phyloP scores from a whole-genome alignment of 371 early-diverging fungal species.

The Thermomucor indicae-seudaticae region DNA sequence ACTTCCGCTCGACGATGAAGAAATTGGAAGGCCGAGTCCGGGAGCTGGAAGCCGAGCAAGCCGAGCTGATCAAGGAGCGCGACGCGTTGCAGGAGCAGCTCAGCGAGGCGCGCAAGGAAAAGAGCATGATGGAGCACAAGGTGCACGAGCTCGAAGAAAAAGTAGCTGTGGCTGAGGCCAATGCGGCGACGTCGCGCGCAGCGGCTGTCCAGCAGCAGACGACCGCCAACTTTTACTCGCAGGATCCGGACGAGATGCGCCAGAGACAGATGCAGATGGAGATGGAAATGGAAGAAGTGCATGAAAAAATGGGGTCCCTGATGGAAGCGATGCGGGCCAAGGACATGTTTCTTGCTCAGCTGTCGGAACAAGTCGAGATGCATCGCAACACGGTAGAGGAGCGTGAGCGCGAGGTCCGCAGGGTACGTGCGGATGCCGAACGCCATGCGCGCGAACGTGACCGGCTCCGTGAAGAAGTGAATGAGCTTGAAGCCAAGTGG shows the following conservation, averaged over 20 bases:
- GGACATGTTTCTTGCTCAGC: constrained; percentile 38
- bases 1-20: constrained; percentile 17
- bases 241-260: constrained; percentile 28
- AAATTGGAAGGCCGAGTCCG: constrained; percentile 28
- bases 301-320: constrained; percentile 41
- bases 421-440: constrained; percentile 36
- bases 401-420: constrained; percentile 44
- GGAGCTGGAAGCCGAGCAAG: constrained; percentile 59
- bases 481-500: constrained; percentile 35
- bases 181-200: constrained; percentile 30
- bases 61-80: constrained; percentile 53
- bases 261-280: constrained; percentile 44
- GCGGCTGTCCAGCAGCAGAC: constrained; percentile 18
- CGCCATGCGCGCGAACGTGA: constrained; percentile 39
- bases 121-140: constrained; percentile 31
- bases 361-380: constrained; percentile 44
- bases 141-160: constrained; percentile 44
- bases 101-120: constrained; percentile 54
- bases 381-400: constrained; percentile 45
- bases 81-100: constrained; percentile 51
- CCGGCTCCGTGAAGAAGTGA: constrained; percentile 28
- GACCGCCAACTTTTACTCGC: constrained; percentile 18
- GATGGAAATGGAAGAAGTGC: constrained; percentile 48
- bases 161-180: constrained; percentile 39
- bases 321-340: constrained; percentile 48